phyloP scores from a whole-genome alignment of 2,329 filamentous ascomycete genomes.

The Aspergillus sp. region DNA sequence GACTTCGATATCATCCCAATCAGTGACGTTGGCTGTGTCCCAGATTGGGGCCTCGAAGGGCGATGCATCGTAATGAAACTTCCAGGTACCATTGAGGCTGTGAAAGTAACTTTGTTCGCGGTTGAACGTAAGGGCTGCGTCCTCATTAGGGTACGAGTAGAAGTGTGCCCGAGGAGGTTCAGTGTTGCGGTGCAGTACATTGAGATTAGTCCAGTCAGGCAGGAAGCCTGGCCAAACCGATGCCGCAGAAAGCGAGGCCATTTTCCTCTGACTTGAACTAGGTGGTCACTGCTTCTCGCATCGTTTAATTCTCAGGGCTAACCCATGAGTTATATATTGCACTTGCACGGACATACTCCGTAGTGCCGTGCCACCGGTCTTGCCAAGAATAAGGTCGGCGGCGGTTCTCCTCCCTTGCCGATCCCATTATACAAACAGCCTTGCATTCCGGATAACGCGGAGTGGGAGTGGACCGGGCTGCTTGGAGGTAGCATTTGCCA shows the following conservation, averaged over 20 bases:
- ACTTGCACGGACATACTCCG: not conserved
- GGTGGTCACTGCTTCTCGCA: not conserved
- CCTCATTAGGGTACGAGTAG: conserved; percentile 4
- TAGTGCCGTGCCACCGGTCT: not conserved
- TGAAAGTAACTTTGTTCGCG: conserved; percentile 6
- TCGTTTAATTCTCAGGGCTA: too few relatives aligned
- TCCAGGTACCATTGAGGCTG: conserved; percentile 22
- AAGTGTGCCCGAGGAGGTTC: conserved; percentile 9
- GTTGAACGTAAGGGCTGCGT: conserved; percentile 1
- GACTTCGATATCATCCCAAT: conserved; percentile 50
- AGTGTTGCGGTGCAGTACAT: conserved; percentile 12
- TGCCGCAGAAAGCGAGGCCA: not conserved
- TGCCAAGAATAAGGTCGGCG: not conserved
- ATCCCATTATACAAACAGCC: not conserved
- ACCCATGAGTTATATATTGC: not conserved
- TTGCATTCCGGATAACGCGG: not conserved
- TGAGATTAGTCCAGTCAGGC: conserved; percentile 6
- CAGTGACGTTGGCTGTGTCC: conserved; percentile 5
- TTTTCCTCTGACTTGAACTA: not conserved
- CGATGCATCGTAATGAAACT: conserved; percentile 16
- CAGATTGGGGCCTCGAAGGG: conserved; percentile 16
- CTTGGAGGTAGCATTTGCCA: not conserved
- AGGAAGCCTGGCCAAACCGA: conserved; percentile 1
- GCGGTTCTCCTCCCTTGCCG: not conserved
- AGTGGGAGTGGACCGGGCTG: not conserved